phyloP scores from a whole-genome alignment of 2,329 filamentous ascomycete genomes.

The Arthrobotrys megalospora region DNA sequence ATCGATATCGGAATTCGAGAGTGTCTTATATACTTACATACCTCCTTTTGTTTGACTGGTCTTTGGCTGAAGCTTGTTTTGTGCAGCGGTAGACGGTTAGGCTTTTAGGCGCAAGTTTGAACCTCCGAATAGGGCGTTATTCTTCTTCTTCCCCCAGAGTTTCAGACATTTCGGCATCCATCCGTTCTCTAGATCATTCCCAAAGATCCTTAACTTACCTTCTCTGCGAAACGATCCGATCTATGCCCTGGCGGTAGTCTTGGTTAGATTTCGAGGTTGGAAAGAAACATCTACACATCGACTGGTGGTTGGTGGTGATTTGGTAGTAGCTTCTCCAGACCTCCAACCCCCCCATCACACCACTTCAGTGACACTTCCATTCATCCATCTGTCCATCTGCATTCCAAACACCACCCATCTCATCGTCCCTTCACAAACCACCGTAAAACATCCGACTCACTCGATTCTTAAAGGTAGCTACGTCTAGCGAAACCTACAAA shows the following conservation, averaged over 20 bases:
- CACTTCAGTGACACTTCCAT: not conserved
- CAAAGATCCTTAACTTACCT: not conserved
- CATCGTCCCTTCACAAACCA: not conserved
- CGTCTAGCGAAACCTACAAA: not conserved
- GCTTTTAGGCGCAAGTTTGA: not conserved
- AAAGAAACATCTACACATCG: not conserved
- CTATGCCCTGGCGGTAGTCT: constrained; percentile 7
- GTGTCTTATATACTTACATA: not conserved
- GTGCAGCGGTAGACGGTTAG: constrained; percentile 8
- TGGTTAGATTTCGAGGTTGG: constrained; percentile 1
- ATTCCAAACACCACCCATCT: not conserved
- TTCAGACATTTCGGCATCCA: not conserved
- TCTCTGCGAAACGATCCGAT: constrained; percentile 12
- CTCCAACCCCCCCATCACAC: constrained; percentile 2
- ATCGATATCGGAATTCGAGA: constrained; percentile 35
- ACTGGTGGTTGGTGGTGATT: not conserved
- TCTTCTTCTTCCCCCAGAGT: not conserved
- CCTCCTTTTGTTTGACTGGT: not conserved
- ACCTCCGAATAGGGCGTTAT: constrained; percentile 21
- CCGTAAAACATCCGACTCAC: not conserved
- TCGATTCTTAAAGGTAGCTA: not conserved
- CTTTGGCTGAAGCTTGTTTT: constrained; percentile 17
- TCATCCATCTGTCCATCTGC: not conserved
- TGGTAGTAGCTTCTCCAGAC: not conserved
- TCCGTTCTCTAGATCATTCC: not conserved